A percentile compares a stretch with the other conserved stretches of the same genome.
phyloP scores from a whole-genome alignment of 2,329 filamentous ascomycete species.

The Lecanosticta acicola region DNA sequence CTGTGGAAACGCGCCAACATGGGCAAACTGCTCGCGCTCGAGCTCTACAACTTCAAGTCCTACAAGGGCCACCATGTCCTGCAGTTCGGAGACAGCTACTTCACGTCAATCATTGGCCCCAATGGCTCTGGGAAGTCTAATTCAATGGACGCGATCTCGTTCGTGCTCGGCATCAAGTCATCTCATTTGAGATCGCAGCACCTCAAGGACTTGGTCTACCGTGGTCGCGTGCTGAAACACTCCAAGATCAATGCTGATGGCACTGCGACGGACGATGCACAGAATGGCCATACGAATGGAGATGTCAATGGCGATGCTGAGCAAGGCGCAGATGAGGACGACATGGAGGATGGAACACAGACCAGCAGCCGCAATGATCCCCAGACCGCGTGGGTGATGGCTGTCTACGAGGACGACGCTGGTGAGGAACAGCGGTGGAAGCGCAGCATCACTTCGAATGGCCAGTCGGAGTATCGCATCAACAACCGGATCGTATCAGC shows the following conservation, averaged over 20 bases:
- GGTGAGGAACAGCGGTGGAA: conserved; percentile 96
- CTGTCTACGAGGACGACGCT: conserved; percentile 95
- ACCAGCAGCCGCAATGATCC: conserved; percentile 71
- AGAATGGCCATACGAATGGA: conserved; percentile 37
- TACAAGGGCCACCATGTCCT: conserved; percentile 96
- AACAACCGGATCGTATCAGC: conserved; percentile 86
- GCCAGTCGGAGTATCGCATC: conserved; percentile 92
- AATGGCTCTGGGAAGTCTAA: conserved; percentile 99
- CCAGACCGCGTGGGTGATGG: conserved; percentile 97
- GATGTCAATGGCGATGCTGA: conserved; percentile 50
- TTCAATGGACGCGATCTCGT: conserved; percentile 99
- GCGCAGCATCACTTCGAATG: conserved; percentile 80
- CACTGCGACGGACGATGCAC: conserved; percentile 52
- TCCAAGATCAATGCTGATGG: conserved; percentile 90
- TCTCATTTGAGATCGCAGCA: conserved; percentile 94
- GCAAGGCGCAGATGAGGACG: conserved; percentile 43
- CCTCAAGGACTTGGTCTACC: conserved; percentile 90
- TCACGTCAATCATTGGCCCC: conserved; percentile 97
- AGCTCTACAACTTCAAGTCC: conserved; percentile 98
- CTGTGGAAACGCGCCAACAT: conserved; percentile 49
- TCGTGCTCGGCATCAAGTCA: conserved; percentile 96
- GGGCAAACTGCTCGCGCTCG: conserved; percentile 92
- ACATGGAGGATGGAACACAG: conserved; percentile 49
- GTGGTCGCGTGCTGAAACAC: conserved; percentile 84
- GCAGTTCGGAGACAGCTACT: conserved; percentile 95